phyloP scores from a whole-genome alignment of 2,329 filamentous ascomycete genomes.

The Ascosphaera aggregata region DNA sequence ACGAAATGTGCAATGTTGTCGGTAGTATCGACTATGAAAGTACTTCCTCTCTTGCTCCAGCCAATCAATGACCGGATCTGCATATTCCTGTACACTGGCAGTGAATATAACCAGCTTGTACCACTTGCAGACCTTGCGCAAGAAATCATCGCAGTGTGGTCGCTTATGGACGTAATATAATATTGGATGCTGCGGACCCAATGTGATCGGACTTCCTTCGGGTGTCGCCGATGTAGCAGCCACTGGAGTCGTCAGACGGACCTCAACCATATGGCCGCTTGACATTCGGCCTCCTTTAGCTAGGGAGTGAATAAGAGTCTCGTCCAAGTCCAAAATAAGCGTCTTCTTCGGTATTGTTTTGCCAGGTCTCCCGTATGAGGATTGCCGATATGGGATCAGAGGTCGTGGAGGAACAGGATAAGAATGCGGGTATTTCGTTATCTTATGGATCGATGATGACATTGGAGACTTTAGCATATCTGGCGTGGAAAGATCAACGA shows the following conservation, averaged over 20 bases:
- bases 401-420: slow-evolving; percentile 64
- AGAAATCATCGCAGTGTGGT: slow-evolving; percentile 87
- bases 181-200: slow-evolving; percentile 82
- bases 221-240: slow-evolving; percentile 15
- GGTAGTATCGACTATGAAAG: slow-evolving; percentile 81
- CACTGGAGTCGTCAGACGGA: slow-evolving; percentile 38
- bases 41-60: slow-evolving; percentile 91
- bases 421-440: slow-evolving; percentile 78
- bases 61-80: slow-evolving; percentile 97
- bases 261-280: slow-evolving; percentile 96
- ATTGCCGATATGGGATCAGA: slow-evolving; percentile 67
- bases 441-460: slow-evolving; percentile 43
- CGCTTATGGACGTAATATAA: slow-evolving; percentile 98
- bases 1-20: slow-evolving; percentile 88
- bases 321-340: slow-evolving; percentile 81
- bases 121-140: slow-evolving; percentile 91
- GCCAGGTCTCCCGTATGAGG: slow-evolving; percentile 46
- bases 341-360: slow-evolving; percentile 54
- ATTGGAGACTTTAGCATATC: slow-evolving; percentile 85
- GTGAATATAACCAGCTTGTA: slow-evolving; percentile 95
- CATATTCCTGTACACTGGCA: slow-evolving; percentile 93
- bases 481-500: slow-evolving; percentile 33
- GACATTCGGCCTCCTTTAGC: slow-evolving; percentile 91
- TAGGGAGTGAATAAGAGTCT: slow-evolving; percentile 95
- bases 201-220: slow-evolving; percentile 34